Conservation (phyloP, 2,329 filamentous ascomycete species). For the Curvularia verruculosa region DNA sequence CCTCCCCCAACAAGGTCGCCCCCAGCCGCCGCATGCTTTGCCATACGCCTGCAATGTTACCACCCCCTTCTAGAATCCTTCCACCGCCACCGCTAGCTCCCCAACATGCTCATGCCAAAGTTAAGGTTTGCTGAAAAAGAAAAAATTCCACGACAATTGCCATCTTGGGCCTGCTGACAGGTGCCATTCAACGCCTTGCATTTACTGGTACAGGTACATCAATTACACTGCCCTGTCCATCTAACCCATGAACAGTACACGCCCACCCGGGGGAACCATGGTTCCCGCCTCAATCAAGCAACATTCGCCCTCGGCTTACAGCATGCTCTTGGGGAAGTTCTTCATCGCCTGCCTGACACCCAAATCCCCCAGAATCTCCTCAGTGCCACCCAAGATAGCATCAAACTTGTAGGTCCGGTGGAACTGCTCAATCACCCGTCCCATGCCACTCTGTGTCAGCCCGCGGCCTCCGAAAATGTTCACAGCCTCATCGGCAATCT, state of each 20-base stretch:
- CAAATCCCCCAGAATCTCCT: slow-evolving; percentile 81
- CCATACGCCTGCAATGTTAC: slow-evolving; percentile 22
- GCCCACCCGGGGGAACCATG: not conserved
- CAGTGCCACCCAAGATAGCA: slow-evolving; percentile 72
- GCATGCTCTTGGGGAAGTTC: slow-evolving; percentile 81
- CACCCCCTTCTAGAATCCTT: slow-evolving; percentile 25
- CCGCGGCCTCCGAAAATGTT: slow-evolving; percentile 87
- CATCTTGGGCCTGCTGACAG: slow-evolving; percentile 1
- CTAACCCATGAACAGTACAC: too few relatives aligned
- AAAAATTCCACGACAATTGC: not conserved
- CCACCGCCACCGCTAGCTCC: not conserved
- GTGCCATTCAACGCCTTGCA: not conserved
- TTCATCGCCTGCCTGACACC: slow-evolving; percentile 85
- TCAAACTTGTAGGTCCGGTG: slow-evolving; percentile 79
- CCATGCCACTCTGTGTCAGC: slow-evolving; percentile 83
- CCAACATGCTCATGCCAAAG: not conserved
- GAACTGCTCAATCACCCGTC: slow-evolving; percentile 81
- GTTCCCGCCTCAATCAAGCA: slow-evolving; percentile 29
- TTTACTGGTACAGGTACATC: not conserved
- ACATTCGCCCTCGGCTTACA: slow-evolving; percentile 54
- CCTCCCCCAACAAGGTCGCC: slow-evolving; percentile 6
- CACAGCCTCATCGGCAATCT: slow-evolving; percentile 81
- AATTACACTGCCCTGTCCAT: not conserved
- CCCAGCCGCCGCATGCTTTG: not conserved
- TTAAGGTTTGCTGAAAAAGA: slow-evolving; percentile 7